Percentiles rank a stretch among this genome's conserved stretches.
Conservation (phyloP, 2,329 filamentous ascomycete genomes). For the Diatrype stigma region DNA sequence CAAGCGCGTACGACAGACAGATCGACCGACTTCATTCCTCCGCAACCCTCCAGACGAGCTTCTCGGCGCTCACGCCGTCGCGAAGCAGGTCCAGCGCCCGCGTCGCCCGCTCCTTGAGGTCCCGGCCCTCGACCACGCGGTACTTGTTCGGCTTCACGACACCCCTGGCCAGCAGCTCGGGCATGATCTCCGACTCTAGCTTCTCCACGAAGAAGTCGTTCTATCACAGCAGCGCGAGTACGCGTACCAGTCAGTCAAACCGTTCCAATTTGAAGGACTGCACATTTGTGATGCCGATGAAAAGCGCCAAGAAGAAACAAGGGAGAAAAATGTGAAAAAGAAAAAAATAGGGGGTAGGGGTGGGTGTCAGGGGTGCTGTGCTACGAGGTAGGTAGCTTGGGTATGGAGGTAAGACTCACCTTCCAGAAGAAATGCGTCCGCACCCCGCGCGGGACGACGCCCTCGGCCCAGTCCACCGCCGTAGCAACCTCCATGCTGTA, state of each 20-base stretch:
- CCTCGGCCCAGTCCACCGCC: conserved; percentile 44
- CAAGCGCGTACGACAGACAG: too few relatives aligned
- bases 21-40: conserved; percentile 10
- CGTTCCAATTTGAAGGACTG: too few relatives aligned
- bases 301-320: too few relatives aligned
- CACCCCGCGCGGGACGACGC: conserved; percentile 49
- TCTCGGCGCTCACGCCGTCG: conserved; percentile 37
- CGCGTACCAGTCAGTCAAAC: conserved; percentile 6
- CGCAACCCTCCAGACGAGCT: conserved; percentile 33
- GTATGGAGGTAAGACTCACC: conserved; percentile 30
- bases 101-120: conserved; percentile 34
- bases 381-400: too few relatives aligned
- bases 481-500: conserved; percentile 50
- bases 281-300: too few relatives aligned
- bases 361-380: too few relatives aligned
- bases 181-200: conserved; percentile 52
- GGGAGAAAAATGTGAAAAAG: too few relatives aligned
- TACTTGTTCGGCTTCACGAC: conserved; percentile 38
- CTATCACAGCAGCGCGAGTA: conserved; percentile 31
- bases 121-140: conserved; percentile 36
- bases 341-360: too few relatives aligned
- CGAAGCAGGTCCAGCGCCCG: conserved; percentile 33
- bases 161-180: conserved; percentile 37
- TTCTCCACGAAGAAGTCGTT: conserved; percentile 53
- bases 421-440: conserved; percentile 50